Conservation (phyloP, 2,329 filamentous ascomycete species). For the Penicillium frequentans region DNA sequence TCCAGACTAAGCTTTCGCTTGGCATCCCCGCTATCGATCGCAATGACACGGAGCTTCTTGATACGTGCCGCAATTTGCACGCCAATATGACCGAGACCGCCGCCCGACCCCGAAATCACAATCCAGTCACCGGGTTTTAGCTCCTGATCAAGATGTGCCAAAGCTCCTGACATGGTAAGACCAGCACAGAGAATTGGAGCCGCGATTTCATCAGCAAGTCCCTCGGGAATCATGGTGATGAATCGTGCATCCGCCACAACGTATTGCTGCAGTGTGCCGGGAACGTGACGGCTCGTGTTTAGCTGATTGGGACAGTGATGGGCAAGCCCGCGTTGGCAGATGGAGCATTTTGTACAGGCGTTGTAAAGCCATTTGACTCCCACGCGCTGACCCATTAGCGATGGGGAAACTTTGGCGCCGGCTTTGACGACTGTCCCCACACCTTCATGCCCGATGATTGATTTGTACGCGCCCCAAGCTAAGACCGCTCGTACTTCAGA, state of each 20-base stretch:
- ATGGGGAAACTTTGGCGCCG: conserved; percentile 11
- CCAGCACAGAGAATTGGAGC: conserved; percentile 22
- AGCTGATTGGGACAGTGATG: conserved; percentile 23
- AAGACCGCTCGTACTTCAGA: conserved; percentile 26
- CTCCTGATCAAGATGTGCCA: conserved; percentile 17
- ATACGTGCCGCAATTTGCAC: conserved; percentile 53
- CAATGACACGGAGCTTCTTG: conserved; percentile 61
- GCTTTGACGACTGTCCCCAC: conserved; percentile 19
- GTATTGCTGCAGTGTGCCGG: conserved; percentile 28
- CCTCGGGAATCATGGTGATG: conserved; percentile 18
- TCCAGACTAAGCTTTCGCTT: conserved; percentile 20
- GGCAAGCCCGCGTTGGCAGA: conserved; percentile 18
- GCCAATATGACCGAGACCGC: conserved; percentile 56
- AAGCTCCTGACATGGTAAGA: conserved; percentile 22
- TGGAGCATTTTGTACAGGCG: conserved; percentile 22
- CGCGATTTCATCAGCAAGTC: conserved; percentile 15
- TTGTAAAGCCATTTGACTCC: conserved; percentile 29
- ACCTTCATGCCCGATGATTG: conserved; percentile 30
- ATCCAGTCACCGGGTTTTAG: conserved; percentile 34
- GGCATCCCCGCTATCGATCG: conserved; percentile 18
- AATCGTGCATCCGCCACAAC: conserved; percentile 23
- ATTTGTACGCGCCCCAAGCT: conserved; percentile 23
- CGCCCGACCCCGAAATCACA: conserved; percentile 51
- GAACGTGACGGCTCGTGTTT: conserved; percentile 25
- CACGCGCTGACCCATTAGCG: conserved; percentile 17